Evolutionary conservation across 805 yeast species (phyloP), one percentile per base, ranked within the genome.

Genomic region (Myxozyma monticola): DNA sequence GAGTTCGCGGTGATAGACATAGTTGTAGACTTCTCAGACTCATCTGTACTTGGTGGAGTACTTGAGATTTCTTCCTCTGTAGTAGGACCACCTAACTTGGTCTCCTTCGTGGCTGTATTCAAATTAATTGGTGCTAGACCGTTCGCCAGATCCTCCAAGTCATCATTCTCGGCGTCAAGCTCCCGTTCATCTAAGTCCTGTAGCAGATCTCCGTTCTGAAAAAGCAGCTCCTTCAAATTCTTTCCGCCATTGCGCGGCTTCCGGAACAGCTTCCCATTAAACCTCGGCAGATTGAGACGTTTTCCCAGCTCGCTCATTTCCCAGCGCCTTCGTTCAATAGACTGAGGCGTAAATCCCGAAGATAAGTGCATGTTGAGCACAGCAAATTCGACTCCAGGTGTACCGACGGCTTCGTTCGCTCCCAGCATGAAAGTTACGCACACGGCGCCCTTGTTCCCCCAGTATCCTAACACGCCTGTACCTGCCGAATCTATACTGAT

Each of bases 401-500:
- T 48, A 10, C 51, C 62, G 4, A 59, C 59, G 20, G 54, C 33
- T 7, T 59, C 62, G 33, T 73, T 68, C 8, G 60, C 64, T 2
- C 78, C 79, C 21, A 77, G 52, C 9, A 54, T 64, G 53, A 81
- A 71, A 22, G 67, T 66, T 20, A 78, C 65, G 15, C 73, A 64
- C 12, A 78, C 76, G 3, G 83, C 81, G 2, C 85, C 85, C 59
- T 80, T 80, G 64, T 80, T 80, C 15, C 83, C 84, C 78, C 83
- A 80, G 21, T 73, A 58, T 22, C 79, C 75, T 43, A 80, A 61
- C 34, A 79, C 71, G 0, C 85, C 85, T 0, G 84, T 74, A 0
- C 85, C 84, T 5, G 81, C 68, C 0, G 81, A 71, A 2, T 70
- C 65, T 3, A 70, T 68, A 17, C 65, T 63, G 4, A 78, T 47